Evolutionary conservation across 768 basidiomycete species (phyloP), one percentile per base, ranked within the genome.

Genomic region (Panellus pusillus): DNA sequence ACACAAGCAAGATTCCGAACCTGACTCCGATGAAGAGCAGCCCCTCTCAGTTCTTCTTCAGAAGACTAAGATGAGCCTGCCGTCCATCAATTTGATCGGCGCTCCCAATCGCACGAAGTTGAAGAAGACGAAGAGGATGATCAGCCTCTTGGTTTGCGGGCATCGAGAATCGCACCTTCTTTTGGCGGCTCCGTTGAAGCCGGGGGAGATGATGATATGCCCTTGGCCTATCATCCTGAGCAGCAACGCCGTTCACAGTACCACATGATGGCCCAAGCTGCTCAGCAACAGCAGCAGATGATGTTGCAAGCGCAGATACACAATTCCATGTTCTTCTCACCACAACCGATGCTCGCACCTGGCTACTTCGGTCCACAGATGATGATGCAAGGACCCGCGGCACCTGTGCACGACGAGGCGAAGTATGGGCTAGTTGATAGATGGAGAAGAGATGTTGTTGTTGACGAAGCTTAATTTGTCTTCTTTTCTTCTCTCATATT

Each of bases 291-390:
- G 60, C 79, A 82, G 58, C 80, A 82, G 64, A 77, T 89, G 72
- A 79, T 88, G 79, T 79, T 89, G 79, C 87, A 87, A 58, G 81
- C 87, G 35, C 91, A 91, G 62, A 74, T 90, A 74, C 83, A 86
- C 36, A 84, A 80, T 55, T 85, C 72, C 64, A 85, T 91, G 79
- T 85, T 87, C 65, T 89, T 91, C 72, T 79, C 79, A 47, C 68
- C 74, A 9, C 78, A 83, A 43, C 75, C 83, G 6, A 80, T 91
- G 79, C 83, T 89, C 78, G 76, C 78, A 35, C 76, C 84, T n/a
- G 81, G 80, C 13, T 87, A 85, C 70, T 89, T 86, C 58, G 77
- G 70, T 7, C 76, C 82, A n/a, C 76, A 80, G 9, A 73, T 80
- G 66, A 72, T 80, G 66, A 74, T 76, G 57, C 77, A 71, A n/a